Conservation (phyloP, 768 basidiomycete species). For the Brasilioporus rufonigricans region DNA sequence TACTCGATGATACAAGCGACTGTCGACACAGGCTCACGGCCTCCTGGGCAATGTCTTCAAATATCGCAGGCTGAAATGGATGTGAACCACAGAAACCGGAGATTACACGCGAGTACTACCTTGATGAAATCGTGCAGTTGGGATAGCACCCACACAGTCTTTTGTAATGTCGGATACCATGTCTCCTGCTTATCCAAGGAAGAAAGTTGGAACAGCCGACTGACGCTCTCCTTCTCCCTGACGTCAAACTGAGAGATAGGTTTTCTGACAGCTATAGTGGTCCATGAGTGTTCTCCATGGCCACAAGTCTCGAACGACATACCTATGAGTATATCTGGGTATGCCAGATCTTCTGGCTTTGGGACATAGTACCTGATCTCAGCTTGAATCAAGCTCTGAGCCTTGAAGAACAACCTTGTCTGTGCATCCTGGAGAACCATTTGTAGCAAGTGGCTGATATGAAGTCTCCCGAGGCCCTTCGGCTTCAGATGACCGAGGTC, state of each 20-base stretch:
- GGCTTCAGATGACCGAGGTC: constrained; percentile 38
- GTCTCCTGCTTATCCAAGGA: constrained; percentile 73
- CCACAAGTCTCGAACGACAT: constrained; percentile 22
- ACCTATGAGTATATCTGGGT: constrained; percentile 81
- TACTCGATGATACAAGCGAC: constrained; percentile 73
- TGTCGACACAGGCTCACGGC: constrained; percentile 79
- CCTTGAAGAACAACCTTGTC: constrained; percentile 93
- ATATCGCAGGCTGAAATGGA: constrained; percentile 78
- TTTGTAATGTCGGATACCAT: constrained; percentile 90
- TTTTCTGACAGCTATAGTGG: constrained; percentile 43
- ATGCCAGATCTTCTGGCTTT: constrained; percentile 76
- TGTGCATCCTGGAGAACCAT: constrained; percentile 97
- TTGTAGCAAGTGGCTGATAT: constrained; percentile 77
- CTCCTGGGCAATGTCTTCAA: constrained; percentile 95
- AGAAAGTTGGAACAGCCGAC: constrained; percentile 67
- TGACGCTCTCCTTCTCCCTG: constrained; percentile 67
- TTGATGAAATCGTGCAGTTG: constrained; percentile 92
- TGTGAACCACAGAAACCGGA: not conserved
- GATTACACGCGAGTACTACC: constrained; percentile 41
- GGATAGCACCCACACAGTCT: constrained; percentile 88
- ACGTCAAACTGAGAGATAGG: constrained; percentile 43
- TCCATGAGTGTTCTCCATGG: constrained; percentile 4
- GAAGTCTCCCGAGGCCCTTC: constrained; percentile 56
- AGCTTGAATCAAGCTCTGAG: constrained; percentile 84
- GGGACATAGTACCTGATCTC: constrained; percentile 86